Conservation (phyloP, 2,329 filamentous ascomycete species). For the Arachnopeziza araneosa region DNA sequence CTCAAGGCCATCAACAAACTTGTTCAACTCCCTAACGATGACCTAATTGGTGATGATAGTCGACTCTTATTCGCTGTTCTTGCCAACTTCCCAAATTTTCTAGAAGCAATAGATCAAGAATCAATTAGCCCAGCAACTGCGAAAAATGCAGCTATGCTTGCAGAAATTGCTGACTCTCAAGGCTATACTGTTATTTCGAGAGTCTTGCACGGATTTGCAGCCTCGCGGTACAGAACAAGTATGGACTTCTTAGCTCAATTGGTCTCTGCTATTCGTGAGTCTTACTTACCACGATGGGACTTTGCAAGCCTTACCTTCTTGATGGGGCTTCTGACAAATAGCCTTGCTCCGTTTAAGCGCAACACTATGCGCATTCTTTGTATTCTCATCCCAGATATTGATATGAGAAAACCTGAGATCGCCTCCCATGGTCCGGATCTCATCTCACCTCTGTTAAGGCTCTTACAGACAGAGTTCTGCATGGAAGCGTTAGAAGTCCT, state of each 20-base stretch:
- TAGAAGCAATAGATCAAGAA: constrained; percentile 69
- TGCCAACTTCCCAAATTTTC: constrained; percentile 83
- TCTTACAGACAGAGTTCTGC: constrained; percentile 90
- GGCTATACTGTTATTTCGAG: constrained; percentile 61
- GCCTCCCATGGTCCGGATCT: constrained; percentile 88
- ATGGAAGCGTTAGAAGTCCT: constrained; percentile 87
- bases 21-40: constrained; percentile 70
- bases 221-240: constrained; percentile 58
- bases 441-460: constrained; percentile 82
- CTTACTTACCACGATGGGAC: constrained; percentile 77
- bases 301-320: constrained; percentile 83
- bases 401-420: constrained; percentile 88
- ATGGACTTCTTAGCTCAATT: constrained; percentile 73
- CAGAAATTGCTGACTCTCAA: constrained; percentile 67
- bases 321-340: constrained; percentile 87
- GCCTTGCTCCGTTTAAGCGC: constrained; percentile 80
- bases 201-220: constrained; percentile 65
- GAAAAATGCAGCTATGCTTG: constrained; percentile 63
- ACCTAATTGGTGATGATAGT: constrained; percentile 74
- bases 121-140: constrained; percentile 49
- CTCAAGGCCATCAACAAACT: constrained; percentile 74
- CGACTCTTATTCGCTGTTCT: constrained; percentile 81
- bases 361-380: constrained; percentile 90
- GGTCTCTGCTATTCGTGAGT: constrained; percentile 66
- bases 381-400: constrained; percentile 78